Percentiles rank a stretch among this genome's conserved stretches.
phyloP scores from a whole-genome alignment of 306 rosid genomes.

The Corylus avellana region DNA sequence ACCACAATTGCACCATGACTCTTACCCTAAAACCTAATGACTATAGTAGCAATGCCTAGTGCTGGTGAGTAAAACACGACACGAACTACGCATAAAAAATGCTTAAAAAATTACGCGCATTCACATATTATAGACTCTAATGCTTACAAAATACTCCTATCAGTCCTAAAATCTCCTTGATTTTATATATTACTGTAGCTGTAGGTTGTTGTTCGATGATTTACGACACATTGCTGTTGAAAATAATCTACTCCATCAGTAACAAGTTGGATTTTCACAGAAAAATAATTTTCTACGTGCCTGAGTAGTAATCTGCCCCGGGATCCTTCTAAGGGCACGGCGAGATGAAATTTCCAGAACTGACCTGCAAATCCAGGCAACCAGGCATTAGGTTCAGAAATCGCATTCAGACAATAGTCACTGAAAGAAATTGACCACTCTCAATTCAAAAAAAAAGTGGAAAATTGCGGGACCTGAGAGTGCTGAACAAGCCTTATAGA shows the following conservation, averaged over 20 bases:
- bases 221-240: neutral
- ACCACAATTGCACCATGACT: constrained; percentile 1
- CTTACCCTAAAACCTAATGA: neutral
- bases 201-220: neutral
- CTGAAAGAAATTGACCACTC: constrained; percentile 11
- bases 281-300: constrained; percentile 24
- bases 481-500: neutral
- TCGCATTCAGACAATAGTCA: neutral
- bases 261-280: neutral
- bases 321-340: constrained; percentile 48
- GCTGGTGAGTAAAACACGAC: neutral
- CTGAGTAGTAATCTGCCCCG: constrained; percentile 57
- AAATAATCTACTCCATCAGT: neutral
- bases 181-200: no score
- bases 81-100: neutral
- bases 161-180: no score
- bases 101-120: no score
- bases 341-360: constrained; percentile 65
- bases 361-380: constrained; percentile 52
- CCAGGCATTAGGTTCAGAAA: constrained; percentile 18
- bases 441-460: neutral
- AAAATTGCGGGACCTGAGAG: neutral
- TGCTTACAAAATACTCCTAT: no score
- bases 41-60: neutral
- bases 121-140: no score